phyloP scores from a whole-genome alignment of 2,329 filamentous ascomycete genomes.

The Proliferodiscus dingleyae region DNA sequence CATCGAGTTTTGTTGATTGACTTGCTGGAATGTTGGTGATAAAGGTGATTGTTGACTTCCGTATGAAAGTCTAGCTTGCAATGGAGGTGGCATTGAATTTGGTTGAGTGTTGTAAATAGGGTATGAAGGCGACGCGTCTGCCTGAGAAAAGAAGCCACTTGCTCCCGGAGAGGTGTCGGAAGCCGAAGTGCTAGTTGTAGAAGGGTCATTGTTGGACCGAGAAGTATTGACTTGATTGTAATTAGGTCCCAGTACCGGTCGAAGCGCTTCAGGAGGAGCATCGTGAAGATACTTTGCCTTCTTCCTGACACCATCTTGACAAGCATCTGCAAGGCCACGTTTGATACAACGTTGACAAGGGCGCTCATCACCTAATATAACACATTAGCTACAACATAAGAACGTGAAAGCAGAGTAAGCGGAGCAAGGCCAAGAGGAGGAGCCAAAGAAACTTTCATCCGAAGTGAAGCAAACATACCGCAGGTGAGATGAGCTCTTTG shows the following conservation, averaged over 20 bases:
- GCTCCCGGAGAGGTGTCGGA: conserved; percentile 28
- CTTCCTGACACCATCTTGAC: conserved; percentile 94
- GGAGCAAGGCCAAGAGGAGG: conserved; percentile 11
- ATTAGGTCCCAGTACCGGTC: conserved; percentile 74
- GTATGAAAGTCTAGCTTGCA: conserved; percentile 48
- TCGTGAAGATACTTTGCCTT: conserved; percentile 99
- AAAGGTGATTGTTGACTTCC: conserved; percentile 67
- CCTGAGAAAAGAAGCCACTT: conserved; percentile 29
- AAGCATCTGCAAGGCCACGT: conserved; percentile 81
- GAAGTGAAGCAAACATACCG: conserved; percentile 61
- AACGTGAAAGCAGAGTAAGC: conserved; percentile 1
- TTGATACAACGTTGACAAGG: conserved; percentile 94
- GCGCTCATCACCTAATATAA: conserved; percentile 79
- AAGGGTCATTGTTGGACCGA: conserved; percentile 33
- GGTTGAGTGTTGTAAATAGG: conserved; percentile 40
- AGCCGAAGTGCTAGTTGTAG: conserved; percentile 21
- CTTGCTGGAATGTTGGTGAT: conserved; percentile 64
- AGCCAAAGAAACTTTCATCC: conserved; percentile 10
- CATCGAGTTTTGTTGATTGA: conserved; percentile 44
- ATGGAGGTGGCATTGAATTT: conserved; percentile 48
- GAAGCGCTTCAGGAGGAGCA: conserved; percentile 80
- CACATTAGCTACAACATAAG: conserved; percentile 12
- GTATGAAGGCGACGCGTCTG: conserved; percentile 29
- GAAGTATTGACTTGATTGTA: conserved; percentile 55
- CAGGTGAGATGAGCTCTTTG: conserved; percentile 96